phyloP scores from a whole-genome alignment of 176 grass and related monocot species.

The Thinopyrum elongatum region DNA sequence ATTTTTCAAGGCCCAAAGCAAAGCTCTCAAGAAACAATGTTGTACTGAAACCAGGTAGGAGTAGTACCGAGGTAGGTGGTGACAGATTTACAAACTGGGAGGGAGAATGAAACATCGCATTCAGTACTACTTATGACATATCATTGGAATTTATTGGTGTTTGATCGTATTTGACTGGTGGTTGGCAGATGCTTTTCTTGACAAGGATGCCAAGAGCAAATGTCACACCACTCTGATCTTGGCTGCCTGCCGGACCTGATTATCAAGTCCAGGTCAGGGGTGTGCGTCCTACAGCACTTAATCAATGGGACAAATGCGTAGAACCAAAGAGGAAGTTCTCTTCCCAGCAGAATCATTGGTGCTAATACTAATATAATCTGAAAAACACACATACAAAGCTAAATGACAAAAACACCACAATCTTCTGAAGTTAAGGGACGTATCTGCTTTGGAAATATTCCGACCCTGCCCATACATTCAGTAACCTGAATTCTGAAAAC shows the following conservation, averaged over 20 bases:
- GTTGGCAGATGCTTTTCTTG: slow-evolving; percentile 35
- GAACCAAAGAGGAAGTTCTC: background rate
- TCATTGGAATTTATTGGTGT: slow-evolving; percentile 13
- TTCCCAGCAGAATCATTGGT: slow-evolving; percentile 27
- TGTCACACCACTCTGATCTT: slow-evolving; percentile 37
- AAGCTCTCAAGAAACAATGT: background rate
- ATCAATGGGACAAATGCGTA: background rate
- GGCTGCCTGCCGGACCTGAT: slow-evolving; percentile 11
- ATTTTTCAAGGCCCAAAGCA: background rate
- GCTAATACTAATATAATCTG: background rate
- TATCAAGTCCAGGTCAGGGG: slow-evolving; percentile 16
- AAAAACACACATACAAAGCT: background rate
- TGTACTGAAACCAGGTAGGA: background rate
- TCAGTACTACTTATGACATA: background rate
- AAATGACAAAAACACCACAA: slow-evolving; percentile 12
- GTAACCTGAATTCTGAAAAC: background rate
- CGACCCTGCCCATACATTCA: background rate
- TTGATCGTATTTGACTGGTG: slow-evolving; percentile 28
- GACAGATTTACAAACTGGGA: background rate
- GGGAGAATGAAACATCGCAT: background rate
- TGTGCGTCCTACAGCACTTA: background rate
- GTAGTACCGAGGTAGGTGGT: background rate
- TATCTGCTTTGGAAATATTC: background rate
- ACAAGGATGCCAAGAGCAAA: slow-evolving; percentile 20
- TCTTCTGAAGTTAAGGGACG: background rate